phyloP scores from a whole-genome alignment of 345 rosid species.

The Populus euphratica region DNA sequence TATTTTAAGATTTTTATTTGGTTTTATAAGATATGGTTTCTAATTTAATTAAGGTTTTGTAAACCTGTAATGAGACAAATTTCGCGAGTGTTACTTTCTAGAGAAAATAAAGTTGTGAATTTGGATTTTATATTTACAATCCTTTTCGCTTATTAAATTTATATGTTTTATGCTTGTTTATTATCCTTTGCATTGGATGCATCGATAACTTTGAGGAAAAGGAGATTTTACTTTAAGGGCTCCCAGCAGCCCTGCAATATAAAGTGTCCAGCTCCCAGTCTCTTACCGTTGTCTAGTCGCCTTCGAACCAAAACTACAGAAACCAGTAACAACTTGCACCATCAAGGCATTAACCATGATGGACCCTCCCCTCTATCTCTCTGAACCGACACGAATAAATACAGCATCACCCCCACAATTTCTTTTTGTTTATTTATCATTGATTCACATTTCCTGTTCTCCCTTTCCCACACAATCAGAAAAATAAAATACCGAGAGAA shows the following conservation, averaged over 20 bases:
- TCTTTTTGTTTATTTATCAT: background rate
- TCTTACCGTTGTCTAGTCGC: constrained; percentile 16
- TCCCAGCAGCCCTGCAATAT: background rate
- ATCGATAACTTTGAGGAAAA: no score
- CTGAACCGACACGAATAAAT: background rate
- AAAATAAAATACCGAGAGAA: background rate
- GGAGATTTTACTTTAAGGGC: background rate
- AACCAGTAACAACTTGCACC: background rate
- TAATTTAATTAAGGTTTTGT: no score
- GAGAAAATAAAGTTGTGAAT: no score
- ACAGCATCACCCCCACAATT: background rate
- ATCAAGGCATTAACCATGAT: background rate
- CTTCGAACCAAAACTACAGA: constrained; percentile 2
- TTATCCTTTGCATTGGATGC: no score
- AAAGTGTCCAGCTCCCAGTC: constrained; percentile 5
- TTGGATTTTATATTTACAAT: no score
- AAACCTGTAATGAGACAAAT: no score
- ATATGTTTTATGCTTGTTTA: no score
- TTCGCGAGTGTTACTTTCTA: no score
- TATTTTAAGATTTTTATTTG: no score
- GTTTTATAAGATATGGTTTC: no score
- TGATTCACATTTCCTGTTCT: background rate
- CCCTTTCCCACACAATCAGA: background rate
- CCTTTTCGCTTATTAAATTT: no score
- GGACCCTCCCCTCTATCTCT: background rate